phyloP scores from a whole-genome alignment of 2,329 filamentous ascomycete genomes.

The Colletotrichum kahawae region DNA sequence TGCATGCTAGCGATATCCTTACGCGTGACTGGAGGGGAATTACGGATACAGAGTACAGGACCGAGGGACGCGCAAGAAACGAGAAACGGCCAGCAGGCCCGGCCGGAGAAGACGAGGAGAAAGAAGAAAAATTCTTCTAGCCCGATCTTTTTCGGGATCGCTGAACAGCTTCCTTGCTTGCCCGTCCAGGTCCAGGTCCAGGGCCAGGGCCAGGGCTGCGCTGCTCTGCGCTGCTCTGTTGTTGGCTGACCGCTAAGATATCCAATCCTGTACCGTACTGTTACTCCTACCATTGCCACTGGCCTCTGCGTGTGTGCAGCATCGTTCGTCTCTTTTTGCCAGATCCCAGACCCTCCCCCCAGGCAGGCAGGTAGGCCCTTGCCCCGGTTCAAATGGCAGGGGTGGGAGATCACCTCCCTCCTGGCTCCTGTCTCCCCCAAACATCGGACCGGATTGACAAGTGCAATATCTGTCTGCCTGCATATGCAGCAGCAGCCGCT shows the following conservation, averaged over 20 bases:
- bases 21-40: neutral
- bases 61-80: neutral
- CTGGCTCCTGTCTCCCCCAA: neutral
- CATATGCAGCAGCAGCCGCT: neutral
- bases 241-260: no score
- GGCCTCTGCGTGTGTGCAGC: neutral
- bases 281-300: neutral
- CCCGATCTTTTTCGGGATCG: neutral
- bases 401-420: constrained; percentile 4
- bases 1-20: neutral
- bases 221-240: no score
- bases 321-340: neutral
- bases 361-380: neutral
- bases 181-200: no score
- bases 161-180: neutral
- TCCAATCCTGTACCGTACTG: neutral
- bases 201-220: no score
- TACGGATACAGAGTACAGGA: neutral
- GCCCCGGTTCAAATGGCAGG: neutral
- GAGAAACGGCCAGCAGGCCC: neutral
- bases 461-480: constrained; percentile 1
- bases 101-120: neutral
- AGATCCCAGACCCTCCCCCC: neutral
- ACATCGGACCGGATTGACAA: constrained; percentile 9
- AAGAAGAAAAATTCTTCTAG: neutral